Evolutionary conservation across 495 filamentous ascomycete species (phyloP).

Genomic region (Hypoxylon lienhwacheense): DNA sequence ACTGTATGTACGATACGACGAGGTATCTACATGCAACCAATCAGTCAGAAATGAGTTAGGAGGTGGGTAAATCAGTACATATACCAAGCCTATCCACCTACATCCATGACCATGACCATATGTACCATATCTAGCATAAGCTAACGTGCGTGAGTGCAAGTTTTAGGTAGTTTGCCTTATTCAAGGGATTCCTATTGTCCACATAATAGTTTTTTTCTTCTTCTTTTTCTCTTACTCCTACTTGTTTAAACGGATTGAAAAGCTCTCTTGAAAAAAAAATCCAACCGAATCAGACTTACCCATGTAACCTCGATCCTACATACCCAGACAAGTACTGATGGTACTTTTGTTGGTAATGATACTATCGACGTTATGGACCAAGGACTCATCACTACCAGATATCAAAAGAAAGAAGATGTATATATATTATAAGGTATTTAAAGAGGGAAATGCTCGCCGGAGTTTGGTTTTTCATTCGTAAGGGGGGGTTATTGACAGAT

Average conservation of each 20-base stretch:
- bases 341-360: neutral
- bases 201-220: constrained; percentile 8
- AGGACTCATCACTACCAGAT: neutral
- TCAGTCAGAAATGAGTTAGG: neutral
- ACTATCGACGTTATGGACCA: neutral
- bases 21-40: constrained; percentile 17
- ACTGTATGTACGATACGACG: constrained; percentile 17
- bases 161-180: constrained; percentile 35
- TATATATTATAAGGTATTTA: neutral
- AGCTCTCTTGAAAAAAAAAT: constrained; percentile 11
- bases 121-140: constrained; percentile 14
- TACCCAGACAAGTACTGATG: neutral
- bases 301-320: neutral
- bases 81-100: constrained; percentile 1
- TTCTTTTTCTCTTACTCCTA: constrained; percentile 1
- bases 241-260: too few relatives aligned
- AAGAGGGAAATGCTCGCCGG: constrained; percentile 1
- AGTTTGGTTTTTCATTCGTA: constrained; percentile 11
- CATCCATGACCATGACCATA: constrained; percentile 1
- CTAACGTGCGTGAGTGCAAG: constrained; percentile 32
- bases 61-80: constrained; percentile 27
- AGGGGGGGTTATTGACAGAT: constrained; percentile 2
- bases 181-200: constrained; percentile 29
- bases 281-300: neutral
- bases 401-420: neutral